phyloP scores from a whole-genome alignment of 768 basidiomycete genomes.

The Pilatotrama ljubarskyi region DNA sequence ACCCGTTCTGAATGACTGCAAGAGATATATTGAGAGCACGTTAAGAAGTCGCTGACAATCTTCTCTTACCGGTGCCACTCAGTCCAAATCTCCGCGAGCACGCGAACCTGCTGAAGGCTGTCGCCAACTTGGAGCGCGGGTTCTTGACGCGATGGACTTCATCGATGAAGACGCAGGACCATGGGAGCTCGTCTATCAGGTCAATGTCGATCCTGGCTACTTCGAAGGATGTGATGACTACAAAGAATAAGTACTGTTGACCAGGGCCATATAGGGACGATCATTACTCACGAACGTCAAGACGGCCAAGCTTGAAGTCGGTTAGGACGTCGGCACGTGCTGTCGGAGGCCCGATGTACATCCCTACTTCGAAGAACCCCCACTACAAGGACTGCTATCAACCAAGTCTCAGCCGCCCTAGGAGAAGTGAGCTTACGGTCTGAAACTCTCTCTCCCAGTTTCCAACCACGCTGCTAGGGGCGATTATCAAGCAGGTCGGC shows the following conservation, averaged over 20 bases:
- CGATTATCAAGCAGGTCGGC: slow-evolving; percentile 87
- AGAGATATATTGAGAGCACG: neutral
- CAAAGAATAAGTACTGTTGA: neutral
- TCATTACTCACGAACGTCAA: slow-evolving; percentile 72
- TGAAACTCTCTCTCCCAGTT: slow-evolving; percentile 93
- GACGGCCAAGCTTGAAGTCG: slow-evolving; percentile 78
- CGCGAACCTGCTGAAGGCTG: slow-evolving; percentile 68
- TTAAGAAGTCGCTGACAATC: slow-evolving; percentile 15
- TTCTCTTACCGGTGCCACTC: slow-evolving; percentile 62
- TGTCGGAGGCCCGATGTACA: slow-evolving; percentile 57
- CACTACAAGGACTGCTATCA: slow-evolving; percentile 50
- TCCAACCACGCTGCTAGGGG: slow-evolving; percentile 77
- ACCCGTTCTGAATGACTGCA: slow-evolving; percentile 80
- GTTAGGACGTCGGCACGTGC: slow-evolving; percentile 57
- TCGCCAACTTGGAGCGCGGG: slow-evolving; percentile 58
- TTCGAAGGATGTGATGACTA: slow-evolving; percentile 85
- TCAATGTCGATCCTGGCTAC: slow-evolving; percentile 72
- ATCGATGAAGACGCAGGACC: slow-evolving; percentile 78
- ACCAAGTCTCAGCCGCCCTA: no score
- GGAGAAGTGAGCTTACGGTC: slow-evolving; percentile 49
- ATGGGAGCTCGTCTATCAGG: slow-evolving; percentile 63
- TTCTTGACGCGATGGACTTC: slow-evolving; percentile 94
- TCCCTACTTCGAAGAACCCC: slow-evolving; percentile 90
- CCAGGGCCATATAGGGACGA: neutral
- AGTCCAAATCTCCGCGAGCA: slow-evolving; percentile 77